A percentile compares a stretch with the other conserved stretches of the same genome.
Evolutionary conservation across 2,329 filamentous ascomycete species (phyloP).

Genomic region (Ophioceras dolichostomum): DNA sequence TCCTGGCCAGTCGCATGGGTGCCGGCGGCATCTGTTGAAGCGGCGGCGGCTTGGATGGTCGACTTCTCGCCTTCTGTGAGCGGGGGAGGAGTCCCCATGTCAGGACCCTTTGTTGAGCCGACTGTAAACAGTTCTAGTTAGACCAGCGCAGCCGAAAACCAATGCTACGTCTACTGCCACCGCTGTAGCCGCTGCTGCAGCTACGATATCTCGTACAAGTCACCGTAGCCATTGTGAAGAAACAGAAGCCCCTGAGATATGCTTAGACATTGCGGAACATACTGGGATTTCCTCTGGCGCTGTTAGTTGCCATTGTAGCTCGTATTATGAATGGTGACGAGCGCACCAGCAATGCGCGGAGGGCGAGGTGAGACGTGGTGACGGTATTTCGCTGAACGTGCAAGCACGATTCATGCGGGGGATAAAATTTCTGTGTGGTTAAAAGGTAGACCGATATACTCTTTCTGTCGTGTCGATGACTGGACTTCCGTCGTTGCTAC

Average conservation of each 20-base stretch:
- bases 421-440: not conserved
- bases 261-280: constrained; percentile 13
- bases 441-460: not conserved
- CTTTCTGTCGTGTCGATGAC: too few relatives aligned
- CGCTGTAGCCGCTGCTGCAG: too few relatives aligned
- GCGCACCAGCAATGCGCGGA: constrained; percentile 45
- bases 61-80: constrained; percentile 26
- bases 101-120: constrained; percentile 28
- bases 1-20: constrained; percentile 25
- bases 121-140: too few relatives aligned
- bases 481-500: too few relatives aligned
- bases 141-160: too few relatives aligned
- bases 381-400: constrained; percentile 6
- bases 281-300: constrained; percentile 35
- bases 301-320: constrained; percentile 47
- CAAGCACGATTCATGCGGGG: not conserved
- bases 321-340: constrained; percentile 32
- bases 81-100: constrained; percentile 24
- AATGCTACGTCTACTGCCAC: too few relatives aligned
- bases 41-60: constrained; percentile 22
- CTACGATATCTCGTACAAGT: too few relatives aligned
- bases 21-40: constrained; percentile 16
- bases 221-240: too few relatives aligned
- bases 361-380: constrained; percentile 14
- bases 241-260: too few relatives aligned